phyloP scores from a whole-genome alignment of 441 rosid genomes.

The Syzygium malaccense region DNA sequence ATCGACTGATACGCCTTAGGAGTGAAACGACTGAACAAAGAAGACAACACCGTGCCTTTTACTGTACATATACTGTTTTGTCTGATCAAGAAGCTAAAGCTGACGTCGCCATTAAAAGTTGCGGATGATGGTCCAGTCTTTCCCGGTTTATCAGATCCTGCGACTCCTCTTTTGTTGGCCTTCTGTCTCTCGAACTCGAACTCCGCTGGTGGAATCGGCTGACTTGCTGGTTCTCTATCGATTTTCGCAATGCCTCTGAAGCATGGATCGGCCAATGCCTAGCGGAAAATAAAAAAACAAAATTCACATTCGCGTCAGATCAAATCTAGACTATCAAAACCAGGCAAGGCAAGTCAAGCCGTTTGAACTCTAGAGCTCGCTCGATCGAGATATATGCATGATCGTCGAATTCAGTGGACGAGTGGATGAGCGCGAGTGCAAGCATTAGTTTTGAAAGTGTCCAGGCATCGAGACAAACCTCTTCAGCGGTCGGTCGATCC shows the following conservation, averaged over 20 bases:
- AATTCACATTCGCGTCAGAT: background rate
- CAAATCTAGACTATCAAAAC: background rate
- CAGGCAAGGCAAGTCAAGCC: background rate
- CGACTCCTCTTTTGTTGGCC: conserved; percentile 76
- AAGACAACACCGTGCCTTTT: background rate
- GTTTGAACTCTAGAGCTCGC: background rate
- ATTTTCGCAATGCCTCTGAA: conserved; percentile 74
- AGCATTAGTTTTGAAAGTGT: background rate
- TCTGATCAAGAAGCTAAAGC: background rate
- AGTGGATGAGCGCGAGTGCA: background rate
- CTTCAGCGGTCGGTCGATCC: conserved; percentile 80
- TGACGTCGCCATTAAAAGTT: conserved; percentile 10
- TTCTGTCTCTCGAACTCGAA: conserved; percentile 78
- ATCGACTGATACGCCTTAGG: background rate
- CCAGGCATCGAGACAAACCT: conserved; percentile 27
- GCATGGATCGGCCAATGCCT: conserved; percentile 90
- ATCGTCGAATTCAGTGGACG: background rate
- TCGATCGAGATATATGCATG: background rate
- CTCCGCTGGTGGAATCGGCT: conserved; percentile 80
- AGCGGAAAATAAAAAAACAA: background rate
- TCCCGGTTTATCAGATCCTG: conserved; percentile 79
- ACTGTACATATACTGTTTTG: background rate
- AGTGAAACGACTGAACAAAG: background rate
- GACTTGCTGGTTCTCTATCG: conserved; percentile 88
- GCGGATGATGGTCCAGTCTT: conserved; percentile 88